Conservation (phyloP, 192 early-diverging fungal genomes). For the Coemansia sp. region DNA sequence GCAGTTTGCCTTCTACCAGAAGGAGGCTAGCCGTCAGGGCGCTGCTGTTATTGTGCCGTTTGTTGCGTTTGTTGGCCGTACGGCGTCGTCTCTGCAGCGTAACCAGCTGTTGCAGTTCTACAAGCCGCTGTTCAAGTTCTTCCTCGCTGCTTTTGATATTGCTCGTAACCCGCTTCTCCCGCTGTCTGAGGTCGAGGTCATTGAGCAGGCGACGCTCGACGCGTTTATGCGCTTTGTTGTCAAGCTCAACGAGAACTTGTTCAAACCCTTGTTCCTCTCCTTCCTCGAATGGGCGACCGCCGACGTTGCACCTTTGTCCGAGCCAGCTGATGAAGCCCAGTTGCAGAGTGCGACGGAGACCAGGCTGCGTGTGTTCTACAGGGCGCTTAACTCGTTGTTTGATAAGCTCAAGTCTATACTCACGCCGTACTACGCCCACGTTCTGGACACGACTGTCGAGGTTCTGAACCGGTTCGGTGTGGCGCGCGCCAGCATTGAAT, state of each 20-base stretch:
- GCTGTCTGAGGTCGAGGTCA: slow-evolving; percentile 47
- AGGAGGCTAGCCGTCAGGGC: slow-evolving; percentile 62
- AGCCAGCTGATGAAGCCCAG: slow-evolving; percentile 36
- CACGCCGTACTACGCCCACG: slow-evolving; percentile 78
- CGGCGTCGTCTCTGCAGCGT: slow-evolving; percentile 68
- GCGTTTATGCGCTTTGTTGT: slow-evolving; percentile 84
- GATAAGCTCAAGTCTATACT: slow-evolving; percentile 65
- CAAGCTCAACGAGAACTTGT: slow-evolving; percentile 93
- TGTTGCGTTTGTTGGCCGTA: slow-evolving; percentile 69
- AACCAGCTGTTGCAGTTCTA: slow-evolving; percentile 70
- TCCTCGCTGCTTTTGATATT: slow-evolving; percentile 69
- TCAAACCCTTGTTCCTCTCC: slow-evolving; percentile 93
- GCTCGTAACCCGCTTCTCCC: slow-evolving; percentile 52
- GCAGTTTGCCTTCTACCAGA: slow-evolving; percentile 50
- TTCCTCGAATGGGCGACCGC: slow-evolving; percentile 61
- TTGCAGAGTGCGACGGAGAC: slow-evolving; percentile 33
- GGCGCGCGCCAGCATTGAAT: slow-evolving; percentile 31
- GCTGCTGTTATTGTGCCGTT: slow-evolving; percentile 62
- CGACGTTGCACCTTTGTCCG: slow-evolving; percentile 16
- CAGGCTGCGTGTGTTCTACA: slow-evolving; percentile 50
- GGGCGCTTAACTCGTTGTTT: slow-evolving; percentile 40
- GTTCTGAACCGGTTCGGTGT: slow-evolving; percentile 61
- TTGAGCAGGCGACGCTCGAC: slow-evolving; percentile 72
- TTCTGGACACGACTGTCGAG: slow-evolving; percentile 70
- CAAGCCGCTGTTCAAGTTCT: slow-evolving; percentile 87